Conservation (phyloP, 441 rosid species). For the Cnidoscolus chayamansa region DNA sequence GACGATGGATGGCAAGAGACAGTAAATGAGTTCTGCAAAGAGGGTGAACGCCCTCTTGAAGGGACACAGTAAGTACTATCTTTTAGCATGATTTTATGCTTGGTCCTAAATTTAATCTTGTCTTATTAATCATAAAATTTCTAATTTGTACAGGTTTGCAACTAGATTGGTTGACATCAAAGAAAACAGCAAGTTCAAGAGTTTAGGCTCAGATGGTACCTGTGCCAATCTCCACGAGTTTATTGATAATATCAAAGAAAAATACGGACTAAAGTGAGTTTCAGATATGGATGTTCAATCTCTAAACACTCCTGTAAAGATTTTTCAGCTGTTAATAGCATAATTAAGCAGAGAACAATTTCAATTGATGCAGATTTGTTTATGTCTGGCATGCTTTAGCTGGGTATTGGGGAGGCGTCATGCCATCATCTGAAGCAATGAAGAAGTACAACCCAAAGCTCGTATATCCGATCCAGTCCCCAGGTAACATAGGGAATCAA, state of each 20-base stretch:
- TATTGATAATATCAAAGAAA: conserved; percentile 36
- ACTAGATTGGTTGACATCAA: conserved; percentile 54
- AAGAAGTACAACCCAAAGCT: conserved; percentile 57
- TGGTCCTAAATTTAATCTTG: not conserved
- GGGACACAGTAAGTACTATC: conserved; percentile 41
- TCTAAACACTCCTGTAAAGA: not conserved
- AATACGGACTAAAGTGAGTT: conserved; percentile 46
- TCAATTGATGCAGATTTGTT: conserved; percentile 44
- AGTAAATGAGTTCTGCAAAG: conserved; percentile 36
- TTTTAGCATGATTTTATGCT: not conserved
- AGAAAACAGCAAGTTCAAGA: conserved; percentile 61
- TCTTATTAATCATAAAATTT: not conserved
- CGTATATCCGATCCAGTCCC: conserved; percentile 59
- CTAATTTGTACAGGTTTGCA: conserved; percentile 46
- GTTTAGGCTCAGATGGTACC: conserved; percentile 32
- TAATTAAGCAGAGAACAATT: not conserved
- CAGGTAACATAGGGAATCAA: conserved; percentile 54
- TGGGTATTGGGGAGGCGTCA: conserved; percentile 79
- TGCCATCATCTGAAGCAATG: conserved; percentile 55
- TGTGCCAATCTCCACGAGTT: conserved; percentile 36
- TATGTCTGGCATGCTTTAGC: conserved; percentile 73
- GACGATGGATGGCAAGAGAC: conserved; percentile 86
- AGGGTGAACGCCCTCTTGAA: conserved; percentile 33
- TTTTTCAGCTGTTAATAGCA: not conserved
- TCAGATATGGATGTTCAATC: conserved; percentile 1